These are phyloP conservation scores for Starmerella vitae DNA, from an alignment of 805 yeast species.

Conservation along the genomic window DNA sequence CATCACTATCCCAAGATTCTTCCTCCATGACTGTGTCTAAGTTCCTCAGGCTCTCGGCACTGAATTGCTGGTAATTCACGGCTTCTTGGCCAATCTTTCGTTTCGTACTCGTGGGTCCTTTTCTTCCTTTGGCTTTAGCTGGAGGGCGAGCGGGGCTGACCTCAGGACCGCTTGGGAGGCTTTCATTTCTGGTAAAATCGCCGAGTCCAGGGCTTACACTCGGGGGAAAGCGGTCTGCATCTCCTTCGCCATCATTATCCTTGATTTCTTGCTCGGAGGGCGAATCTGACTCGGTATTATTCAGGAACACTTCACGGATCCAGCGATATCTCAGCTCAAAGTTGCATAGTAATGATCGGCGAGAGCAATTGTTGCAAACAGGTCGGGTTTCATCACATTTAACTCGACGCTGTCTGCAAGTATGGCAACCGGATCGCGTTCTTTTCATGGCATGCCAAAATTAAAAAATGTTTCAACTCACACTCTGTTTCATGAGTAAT, in stretches of 20 bases:
- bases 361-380: conserved; percentile 41
- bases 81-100: conserved; percentile 12
- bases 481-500: neutral
- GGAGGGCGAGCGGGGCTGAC: too few relatives aligned
- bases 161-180: too few relatives aligned
- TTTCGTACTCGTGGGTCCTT: conserved; percentile 11
- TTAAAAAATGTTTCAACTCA: neutral
- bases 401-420: conserved; percentile 48
- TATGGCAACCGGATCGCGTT: conserved; percentile 44
- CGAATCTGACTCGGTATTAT: too few relatives aligned
- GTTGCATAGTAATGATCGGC: conserved; percentile 9
- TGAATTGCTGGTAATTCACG: neutral
- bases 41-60: neutral
- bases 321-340: conserved; percentile 16
- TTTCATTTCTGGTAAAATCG: neutral
- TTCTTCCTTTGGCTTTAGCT: neutral
- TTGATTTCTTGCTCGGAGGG: neutral
- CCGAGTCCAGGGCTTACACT: neutral
- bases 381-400: conserved; percentile 57
- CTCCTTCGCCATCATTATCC: neutral
- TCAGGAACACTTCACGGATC: conserved; percentile 7
- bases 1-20: conserved; percentile 9
- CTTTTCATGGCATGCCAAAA: conserved; percentile 12
- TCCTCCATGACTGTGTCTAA: conserved; percentile 12
- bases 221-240: neutral